Conservation (phyloP, 2,329 filamentous ascomycete species). For the Alternaria sp. region DNA sequence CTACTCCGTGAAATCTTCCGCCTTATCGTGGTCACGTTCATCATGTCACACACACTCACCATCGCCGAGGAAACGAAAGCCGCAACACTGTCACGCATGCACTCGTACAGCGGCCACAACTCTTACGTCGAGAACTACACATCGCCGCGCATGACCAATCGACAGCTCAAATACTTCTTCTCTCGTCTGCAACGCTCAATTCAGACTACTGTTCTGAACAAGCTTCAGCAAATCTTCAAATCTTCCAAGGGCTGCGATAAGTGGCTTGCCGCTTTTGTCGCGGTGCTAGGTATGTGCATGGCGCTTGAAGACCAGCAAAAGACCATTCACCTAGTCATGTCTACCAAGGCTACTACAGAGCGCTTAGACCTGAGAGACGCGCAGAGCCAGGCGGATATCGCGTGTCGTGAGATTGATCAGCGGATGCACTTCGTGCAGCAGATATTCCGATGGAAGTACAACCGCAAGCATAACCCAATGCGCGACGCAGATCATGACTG, state of each 20-base stretch:
- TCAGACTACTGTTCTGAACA: conserved; percentile 53
- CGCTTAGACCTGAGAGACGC: conserved; percentile 31
- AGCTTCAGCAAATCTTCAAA: conserved; percentile 56
- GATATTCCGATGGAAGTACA: conserved; percentile 57
- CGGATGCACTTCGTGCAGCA: conserved; percentile 53
- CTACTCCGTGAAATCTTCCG: conserved; percentile 54
- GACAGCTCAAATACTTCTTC: conserved; percentile 60
- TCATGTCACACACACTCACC: conserved; percentile 57
- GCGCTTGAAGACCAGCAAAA: conserved; percentile 56
- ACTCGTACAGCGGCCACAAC: conserved; percentile 40
- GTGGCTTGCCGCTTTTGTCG: conserved; percentile 55
- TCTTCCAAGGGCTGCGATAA: conserved; percentile 52
- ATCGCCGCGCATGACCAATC: conserved; percentile 56
- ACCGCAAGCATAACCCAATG: conserved; percentile 51
- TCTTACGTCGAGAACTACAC: conserved; percentile 41
- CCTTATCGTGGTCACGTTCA: conserved; percentile 56
- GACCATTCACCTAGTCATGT: conserved; percentile 53
- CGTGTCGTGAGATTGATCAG: conserved; percentile 54
- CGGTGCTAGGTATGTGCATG: conserved; percentile 56
- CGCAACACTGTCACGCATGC: conserved; percentile 48
- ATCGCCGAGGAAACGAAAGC: conserved; percentile 50
- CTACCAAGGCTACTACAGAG: conserved; percentile 45
- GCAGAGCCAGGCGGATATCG: conserved; percentile 45
- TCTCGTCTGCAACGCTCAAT: conserved; percentile 50
- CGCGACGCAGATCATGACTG: conserved; percentile 45